Conservation (phyloP, 2,329 filamentous ascomycete genomes). For the Metarhizium album region DNA sequence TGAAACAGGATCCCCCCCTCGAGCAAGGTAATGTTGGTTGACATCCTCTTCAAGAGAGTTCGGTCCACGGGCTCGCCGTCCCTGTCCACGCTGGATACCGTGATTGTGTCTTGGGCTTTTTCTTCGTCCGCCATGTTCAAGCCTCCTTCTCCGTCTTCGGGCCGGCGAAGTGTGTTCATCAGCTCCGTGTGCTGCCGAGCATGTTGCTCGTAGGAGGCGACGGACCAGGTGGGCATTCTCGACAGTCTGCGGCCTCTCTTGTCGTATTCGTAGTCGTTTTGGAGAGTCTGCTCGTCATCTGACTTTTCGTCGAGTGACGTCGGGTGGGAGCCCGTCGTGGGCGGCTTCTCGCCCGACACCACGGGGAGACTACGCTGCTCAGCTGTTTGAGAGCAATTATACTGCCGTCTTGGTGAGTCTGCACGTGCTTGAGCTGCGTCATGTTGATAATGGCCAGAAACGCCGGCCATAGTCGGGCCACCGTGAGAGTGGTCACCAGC, state of each 20-base stretch:
- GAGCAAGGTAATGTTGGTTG: conserved; percentile 63
- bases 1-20: conserved; percentile 74
- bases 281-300: not conserved
- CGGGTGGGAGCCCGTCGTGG: not conserved
- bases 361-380: too few relatives aligned
- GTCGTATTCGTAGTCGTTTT: conserved; percentile 26
- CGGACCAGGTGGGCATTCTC: conserved; percentile 49
- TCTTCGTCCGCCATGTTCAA: conserved; percentile 7
- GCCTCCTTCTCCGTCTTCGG: conserved; percentile 8
- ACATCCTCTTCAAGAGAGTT: conserved; percentile 45
- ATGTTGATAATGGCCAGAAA: not conserved
- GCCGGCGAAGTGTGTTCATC: conserved; percentile 38
- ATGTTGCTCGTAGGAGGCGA: conserved; percentile 53
- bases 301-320: not conserved
- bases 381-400: too few relatives aligned
- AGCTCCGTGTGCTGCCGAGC: conserved; percentile 49
- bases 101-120: conserved; percentile 21
- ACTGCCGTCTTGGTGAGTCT: not conserved
- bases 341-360: not conserved
- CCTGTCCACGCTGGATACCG: conserved; percentile 20
- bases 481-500: conserved; percentile 49
- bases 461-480: conserved; percentile 34
- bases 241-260: conserved; percentile 14
- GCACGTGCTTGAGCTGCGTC: not conserved
- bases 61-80: conserved; percentile 34